Evolutionary conservation across 306 rosid species (phyloP).

Genomic region (Luffa acutangula): DNA sequence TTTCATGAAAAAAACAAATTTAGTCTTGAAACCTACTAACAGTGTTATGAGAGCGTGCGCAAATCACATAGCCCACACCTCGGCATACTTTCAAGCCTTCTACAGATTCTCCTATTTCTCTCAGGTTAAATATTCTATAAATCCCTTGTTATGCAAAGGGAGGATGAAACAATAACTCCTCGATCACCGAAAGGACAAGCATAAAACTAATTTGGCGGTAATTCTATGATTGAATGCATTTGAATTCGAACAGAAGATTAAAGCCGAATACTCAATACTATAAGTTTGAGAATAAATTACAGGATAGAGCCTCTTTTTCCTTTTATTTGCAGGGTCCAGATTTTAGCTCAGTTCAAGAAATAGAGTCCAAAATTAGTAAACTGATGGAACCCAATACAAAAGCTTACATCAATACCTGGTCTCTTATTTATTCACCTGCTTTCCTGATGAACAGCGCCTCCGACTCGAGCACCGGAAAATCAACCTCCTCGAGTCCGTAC

Average conservation of each 20-base stretch:
- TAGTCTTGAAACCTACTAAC: too few species aligned
- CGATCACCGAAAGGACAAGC: neutral
- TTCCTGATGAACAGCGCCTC: conserved; percentile 77
- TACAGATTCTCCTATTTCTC: neutral
- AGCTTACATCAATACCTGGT: conserved; percentile 40
- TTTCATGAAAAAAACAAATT: neutral
- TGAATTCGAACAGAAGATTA: neutral
- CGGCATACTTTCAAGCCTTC: neutral
- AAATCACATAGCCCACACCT: too few species aligned
- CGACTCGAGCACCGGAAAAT: conserved; percentile 85
- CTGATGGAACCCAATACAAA: neutral
- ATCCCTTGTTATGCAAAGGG: neutral
- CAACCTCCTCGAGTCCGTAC: conserved; percentile 81
- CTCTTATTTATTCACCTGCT: conserved; percentile 93
- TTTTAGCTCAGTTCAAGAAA: neutral
- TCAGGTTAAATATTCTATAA: neutral
- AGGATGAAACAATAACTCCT: neutral
- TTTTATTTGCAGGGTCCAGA: neutral
- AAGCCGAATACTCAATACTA: neutral
- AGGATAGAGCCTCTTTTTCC: neutral
- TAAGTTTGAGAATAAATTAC: neutral
- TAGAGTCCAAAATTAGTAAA: neutral
- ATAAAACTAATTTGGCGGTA: neutral
- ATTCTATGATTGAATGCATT: neutral
- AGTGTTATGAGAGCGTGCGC: too few species aligned